Conservation (phyloP, 257 asterid species). For the Forsythia suspensa region DNA sequence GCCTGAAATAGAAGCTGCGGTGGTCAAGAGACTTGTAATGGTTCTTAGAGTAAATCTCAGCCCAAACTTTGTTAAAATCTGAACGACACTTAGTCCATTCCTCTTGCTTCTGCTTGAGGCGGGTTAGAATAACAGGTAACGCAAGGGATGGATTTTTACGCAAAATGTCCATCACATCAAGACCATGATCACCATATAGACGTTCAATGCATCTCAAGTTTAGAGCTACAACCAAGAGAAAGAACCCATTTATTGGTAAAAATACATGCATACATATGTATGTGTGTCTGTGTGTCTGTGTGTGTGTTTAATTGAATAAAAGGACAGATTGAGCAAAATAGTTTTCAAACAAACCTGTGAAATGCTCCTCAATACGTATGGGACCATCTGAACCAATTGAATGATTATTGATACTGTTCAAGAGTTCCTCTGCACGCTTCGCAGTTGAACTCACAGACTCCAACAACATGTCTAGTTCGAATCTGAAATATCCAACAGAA, state of each 20-base stretch:
- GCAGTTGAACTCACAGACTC: conserved; percentile 85
- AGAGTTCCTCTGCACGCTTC: conserved; percentile 80
- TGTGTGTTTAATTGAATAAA: not conserved
- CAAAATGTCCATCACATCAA: conserved; percentile 88
- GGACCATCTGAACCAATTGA: conserved; percentile 60
- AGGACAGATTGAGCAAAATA: not conserved
- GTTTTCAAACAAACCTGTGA: conserved; percentile 65
- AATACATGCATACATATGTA: not conserved
- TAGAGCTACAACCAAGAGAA: conserved; percentile 51
- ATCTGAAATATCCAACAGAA: conserved; percentile 50
- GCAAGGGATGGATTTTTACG: conserved; percentile 78
- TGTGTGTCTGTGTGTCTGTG: not conserved
- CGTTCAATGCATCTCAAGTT: conserved; percentile 95
- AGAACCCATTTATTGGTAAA: conserved; percentile 16
- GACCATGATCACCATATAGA: conserved; percentile 97
- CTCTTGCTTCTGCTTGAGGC: conserved; percentile 96
- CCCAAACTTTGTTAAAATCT: conserved; percentile 97
- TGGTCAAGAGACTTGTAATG: conserved; percentile 98
- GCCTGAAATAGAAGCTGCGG: conserved; percentile 98
- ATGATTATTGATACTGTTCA: conserved; percentile 58
- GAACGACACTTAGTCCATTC: conserved; percentile 93
- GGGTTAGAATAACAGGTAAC: conserved; percentile 82
- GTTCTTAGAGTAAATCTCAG: conserved; percentile 86
- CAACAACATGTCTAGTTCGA: conserved; percentile 95
- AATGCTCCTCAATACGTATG: conserved; percentile 70